Percentiles rank a stretch among this genome's conserved stretches.
phyloP scores from a whole-genome alignment of 129 eudicot species.

The Escallonia rubra region DNA sequence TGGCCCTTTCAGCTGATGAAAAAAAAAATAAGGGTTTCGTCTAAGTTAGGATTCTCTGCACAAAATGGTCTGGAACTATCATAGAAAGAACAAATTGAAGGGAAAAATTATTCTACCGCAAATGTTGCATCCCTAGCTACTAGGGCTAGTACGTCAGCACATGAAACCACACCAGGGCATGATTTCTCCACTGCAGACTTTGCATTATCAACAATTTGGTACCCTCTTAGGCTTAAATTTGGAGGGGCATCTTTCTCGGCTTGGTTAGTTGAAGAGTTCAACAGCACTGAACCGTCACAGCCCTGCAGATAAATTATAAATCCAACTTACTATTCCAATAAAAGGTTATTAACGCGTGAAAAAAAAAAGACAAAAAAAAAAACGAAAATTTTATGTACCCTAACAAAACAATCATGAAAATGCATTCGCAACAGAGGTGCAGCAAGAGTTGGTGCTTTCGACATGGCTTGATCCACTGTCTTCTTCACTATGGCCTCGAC shows the following conservation, averaged over 20 bases:
- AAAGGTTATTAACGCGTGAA: not conserved
- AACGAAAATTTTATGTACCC: conserved; percentile 26
- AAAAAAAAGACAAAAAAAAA: not conserved
- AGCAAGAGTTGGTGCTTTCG: conserved; percentile 49
- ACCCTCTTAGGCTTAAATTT: conserved; percentile 54
- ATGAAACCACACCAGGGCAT: conserved; percentile 62
- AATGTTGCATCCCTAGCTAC: conserved; percentile 47
- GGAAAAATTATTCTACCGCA: conserved; percentile 16
- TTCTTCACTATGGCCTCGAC: conserved; percentile 30
- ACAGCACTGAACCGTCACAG: conserved; percentile 56
- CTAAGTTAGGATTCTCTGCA: no score
- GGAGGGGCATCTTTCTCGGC: conserved; percentile 48
- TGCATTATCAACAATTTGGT: conserved; percentile 41
- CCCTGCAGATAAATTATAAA: conserved; percentile 30
- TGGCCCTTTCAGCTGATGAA: conserved; percentile 50
- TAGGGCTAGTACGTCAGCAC: conserved; percentile 59
- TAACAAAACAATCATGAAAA: conserved; percentile 65
- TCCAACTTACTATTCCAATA: not conserved
- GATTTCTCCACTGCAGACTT: conserved; percentile 43
- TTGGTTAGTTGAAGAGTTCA: conserved; percentile 41
- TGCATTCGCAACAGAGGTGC: conserved; percentile 65
- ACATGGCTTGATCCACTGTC: conserved; percentile 29
- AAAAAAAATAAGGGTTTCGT: not conserved
- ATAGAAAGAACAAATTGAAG: no score
- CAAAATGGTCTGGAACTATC: no score